Base-by-base conservation (phyloP, 169 alveolate genomes). In the Cryptosporidium viatorum region DNA sequence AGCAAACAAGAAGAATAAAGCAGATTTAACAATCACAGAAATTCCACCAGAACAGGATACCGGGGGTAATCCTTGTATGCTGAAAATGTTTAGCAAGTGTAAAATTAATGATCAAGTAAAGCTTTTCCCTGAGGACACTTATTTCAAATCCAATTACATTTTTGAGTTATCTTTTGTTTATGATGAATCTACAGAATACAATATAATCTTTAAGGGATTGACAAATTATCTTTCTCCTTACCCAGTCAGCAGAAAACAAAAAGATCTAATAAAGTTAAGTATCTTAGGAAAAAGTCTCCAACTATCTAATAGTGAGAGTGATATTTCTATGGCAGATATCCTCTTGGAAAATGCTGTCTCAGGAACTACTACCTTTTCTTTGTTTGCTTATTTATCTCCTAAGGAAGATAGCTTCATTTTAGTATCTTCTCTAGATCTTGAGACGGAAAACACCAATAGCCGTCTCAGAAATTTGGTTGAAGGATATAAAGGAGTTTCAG, bases 241-340 rank as follows among this genome's bases (percentile, higher is more conserved):
- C 51, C 41, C 29, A 35, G 50, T 9, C 9, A 37, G 70, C 9
- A 18, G 5, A 9, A 23, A 52, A 12, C 8, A 14, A 14, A 31
- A 55, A 18, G 41, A 55, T 73, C 70, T 73, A 29, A 35, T 73
- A 3, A 33, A 31, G 2, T 23, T 73, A 35, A 73, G 70, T 18
- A 43, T 73, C 18, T 59, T 73, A 35, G 86, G 86, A 2, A 37
- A 39, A 8, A 73, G 50, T 55, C 21, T 73, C 7, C 70, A 73
- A 3, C 51, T 73, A 0, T 51, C 59, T 3, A 73, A 73, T 18
- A 43, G 51, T 14, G 26, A 55, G 5, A 33, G 70, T 7, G 86
- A 73, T n/a, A 16, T 73, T 10, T 23, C 68, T n/a, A 39, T 73
- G 52, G 86, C 86, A n/a, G 86, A 73, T n/a, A 51, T 73, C 14